Conservation (phyloP, 1,139 yeast genomes). For the Sugiyamaella castrensis region DNA sequence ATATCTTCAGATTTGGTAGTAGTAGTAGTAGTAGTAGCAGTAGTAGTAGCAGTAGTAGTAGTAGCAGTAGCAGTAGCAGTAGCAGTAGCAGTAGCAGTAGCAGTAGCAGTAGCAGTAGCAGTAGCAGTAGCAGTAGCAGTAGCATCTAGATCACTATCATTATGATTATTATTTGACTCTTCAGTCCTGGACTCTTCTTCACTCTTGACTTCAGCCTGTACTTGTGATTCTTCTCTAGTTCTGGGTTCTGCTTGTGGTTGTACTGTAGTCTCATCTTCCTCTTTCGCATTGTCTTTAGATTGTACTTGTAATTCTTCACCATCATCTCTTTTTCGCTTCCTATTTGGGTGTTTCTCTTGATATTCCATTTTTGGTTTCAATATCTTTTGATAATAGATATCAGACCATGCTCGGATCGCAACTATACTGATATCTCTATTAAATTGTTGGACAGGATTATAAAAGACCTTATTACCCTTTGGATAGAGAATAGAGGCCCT, state of each 20-base stretch:
- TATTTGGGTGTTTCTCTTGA: slow-evolving; percentile 30
- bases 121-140: too few relatives aligned
- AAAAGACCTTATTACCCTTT: slow-evolving; percentile 77
- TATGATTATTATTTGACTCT: too few relatives aligned
- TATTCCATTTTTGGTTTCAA: slow-evolving; percentile 32
- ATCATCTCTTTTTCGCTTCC: slow-evolving; percentile 23
- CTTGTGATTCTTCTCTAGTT: not conserved
- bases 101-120: too few relatives aligned
- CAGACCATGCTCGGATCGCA: slow-evolving; percentile 83
- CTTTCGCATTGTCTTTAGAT: too few relatives aligned
- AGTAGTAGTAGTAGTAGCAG: too few relatives aligned
- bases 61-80: too few relatives aligned
- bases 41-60: too few relatives aligned
- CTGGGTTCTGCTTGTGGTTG: not conserved
- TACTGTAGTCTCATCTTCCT: slow-evolving; percentile 3
- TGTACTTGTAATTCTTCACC: slow-evolving; percentile 20
- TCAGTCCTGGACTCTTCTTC: slow-evolving; percentile 17
- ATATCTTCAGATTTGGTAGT: slow-evolving; percentile 14
- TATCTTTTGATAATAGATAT: slow-evolving; percentile 45
- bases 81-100: too few relatives aligned
- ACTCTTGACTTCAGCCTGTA: slow-evolving; percentile 25
- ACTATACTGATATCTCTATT: slow-evolving; percentile 86
- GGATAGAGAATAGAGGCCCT: slow-evolving; percentile 76
- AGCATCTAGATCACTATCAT: too few relatives aligned
- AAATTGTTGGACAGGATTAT: slow-evolving; percentile 95